A percentile compares a stretch with the other conserved stretches of the same genome.
Conservation (phyloP, 1,139 yeast species). For the Yamadazyma aaseri region DNA sequence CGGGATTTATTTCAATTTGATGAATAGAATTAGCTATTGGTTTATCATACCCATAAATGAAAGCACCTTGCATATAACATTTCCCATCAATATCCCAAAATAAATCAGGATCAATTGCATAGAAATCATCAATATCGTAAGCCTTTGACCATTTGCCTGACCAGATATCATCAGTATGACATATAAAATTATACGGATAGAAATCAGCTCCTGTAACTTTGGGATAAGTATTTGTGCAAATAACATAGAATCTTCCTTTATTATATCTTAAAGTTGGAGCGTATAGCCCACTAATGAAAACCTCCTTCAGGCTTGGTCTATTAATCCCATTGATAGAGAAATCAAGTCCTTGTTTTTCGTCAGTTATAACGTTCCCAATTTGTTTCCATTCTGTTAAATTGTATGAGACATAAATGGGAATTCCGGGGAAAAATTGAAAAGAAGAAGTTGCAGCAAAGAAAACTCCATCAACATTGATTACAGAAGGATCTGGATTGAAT, state of each 20-base stretch:
- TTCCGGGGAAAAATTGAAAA: constrained; percentile 10
- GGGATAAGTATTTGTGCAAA: constrained; percentile 9
- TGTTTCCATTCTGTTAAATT: constrained; percentile 12
- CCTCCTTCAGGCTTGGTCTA: constrained; percentile 3
- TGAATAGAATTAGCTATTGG: constrained; percentile 11
- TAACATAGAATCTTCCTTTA: constrained; percentile 11
- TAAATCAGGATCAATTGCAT: constrained; percentile 11
- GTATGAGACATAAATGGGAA: constrained; percentile 10
- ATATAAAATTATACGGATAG: constrained; percentile 9
- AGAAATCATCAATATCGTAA: constrained; percentile 7
- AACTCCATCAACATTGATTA: constrained; percentile 10
- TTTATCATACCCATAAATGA: constrained; percentile 10
- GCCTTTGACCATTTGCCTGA: constrained; percentile 10
- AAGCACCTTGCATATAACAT: constrained; percentile 12
- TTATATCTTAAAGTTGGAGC: constrained; percentile 11
- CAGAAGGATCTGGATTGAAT: constrained; percentile 12
- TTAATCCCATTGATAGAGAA: constrained; percentile 5
- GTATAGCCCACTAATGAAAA: constrained; percentile 9
- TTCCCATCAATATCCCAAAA: constrained; percentile 11
- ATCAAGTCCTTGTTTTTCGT: constrained; percentile 9
- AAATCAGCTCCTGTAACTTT: constrained; percentile 6
- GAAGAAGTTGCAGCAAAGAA: constrained; percentile 10
- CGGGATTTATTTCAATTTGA: constrained; percentile 11
- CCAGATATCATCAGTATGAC: constrained; percentile 13
- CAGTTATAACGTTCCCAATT: constrained; percentile 11